Evolutionary conservation across 2,329 filamentous ascomycete genomes (phyloP).

Genomic region (Didymella exigua): DNA sequence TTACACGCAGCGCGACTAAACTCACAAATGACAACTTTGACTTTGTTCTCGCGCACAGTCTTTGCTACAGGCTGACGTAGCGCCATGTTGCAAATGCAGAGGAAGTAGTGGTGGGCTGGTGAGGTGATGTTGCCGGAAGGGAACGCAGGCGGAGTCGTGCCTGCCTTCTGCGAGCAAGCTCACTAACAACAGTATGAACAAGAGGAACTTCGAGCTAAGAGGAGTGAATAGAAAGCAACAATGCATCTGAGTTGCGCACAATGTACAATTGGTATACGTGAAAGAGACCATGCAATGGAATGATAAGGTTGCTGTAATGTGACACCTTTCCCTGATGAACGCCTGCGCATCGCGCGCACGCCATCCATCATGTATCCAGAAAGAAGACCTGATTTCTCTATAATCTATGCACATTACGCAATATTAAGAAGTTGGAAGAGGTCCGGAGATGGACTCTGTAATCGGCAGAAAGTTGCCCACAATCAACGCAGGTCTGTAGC

Average conservation of each 20-base stretch:
- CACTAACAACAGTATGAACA: neutral
- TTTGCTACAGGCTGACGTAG: conserved; percentile 27
- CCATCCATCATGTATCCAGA: neutral
- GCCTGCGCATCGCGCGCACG: neutral
- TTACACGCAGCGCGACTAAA: neutral
- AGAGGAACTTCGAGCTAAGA: neutral
- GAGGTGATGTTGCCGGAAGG: neutral
- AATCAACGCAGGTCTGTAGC: conserved; percentile 77
- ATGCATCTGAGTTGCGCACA: neutral
- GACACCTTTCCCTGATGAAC: neutral
- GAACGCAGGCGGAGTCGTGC: neutral
- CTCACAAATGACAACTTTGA: conserved; percentile 41
- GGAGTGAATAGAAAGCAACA: neutral
- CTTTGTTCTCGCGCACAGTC: conserved; percentile 45
- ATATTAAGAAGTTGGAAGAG: conserved; percentile 22
- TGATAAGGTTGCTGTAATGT: neutral
- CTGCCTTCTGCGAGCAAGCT: conserved; percentile 5
- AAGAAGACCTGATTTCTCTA: neutral
- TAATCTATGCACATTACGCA: neutral
- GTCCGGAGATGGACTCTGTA: conserved; percentile 53
- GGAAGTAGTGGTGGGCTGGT: neutral
- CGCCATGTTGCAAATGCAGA: conserved; percentile 28
- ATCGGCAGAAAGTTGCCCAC: conserved; percentile 96
- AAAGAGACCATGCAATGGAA: neutral
- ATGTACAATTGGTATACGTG: neutral